Evolutionary conservation across 345 rosid genomes (phyloP), one percentile per base, ranked within the genome.

Genomic region (Pistacia integerrima): DNA sequence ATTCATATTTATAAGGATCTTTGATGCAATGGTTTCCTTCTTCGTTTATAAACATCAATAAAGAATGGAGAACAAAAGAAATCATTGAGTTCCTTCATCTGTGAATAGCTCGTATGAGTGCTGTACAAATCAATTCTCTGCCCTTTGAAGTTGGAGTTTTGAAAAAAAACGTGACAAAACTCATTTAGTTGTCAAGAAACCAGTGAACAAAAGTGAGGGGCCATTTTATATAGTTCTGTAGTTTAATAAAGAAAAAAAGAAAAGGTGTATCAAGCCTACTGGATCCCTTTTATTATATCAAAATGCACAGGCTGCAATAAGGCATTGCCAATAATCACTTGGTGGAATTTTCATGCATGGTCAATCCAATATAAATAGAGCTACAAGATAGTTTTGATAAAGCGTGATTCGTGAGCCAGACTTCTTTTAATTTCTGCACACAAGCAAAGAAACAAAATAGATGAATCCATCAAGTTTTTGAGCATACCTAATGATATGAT

Each of bases 401-500:
- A 35, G 44, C 57, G 16, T 51, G 55, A 13, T 54, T 54, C 8
- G 18, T 54, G 17, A 54, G 57, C 57, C 57, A 12, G 57, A 54
- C 57, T 54, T 54, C 57, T 54, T 54, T 13, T 14, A 14, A 14
- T 54, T 54, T 12, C n/a, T 54, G 57, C 18, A 13, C 57, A 54
- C 6, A 54, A 54, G 5, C 12, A 16, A 54, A 54, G 57, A 4
- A 12, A 54, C 11, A 17, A 14, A 54, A 54, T n/a, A 49, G 54
- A 49, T 18, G 36, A 66, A 67, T 25, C 62, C 56, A 44, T 59
- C 2, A 13, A 74, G 48, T 4, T 58, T 10, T 46, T 67, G 12
- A 18, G 48, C 67, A 69, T 91, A 96, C 99, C 99, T 77, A 81
- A 46, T 52, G 99, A 89, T 74, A 96, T 84, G 87, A 92, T 87